Evolutionary conservation across 106 monocot genomes (phyloP), one percentile per base, ranked within the genome.

Genomic region (Iris macrosiphon): DNA sequence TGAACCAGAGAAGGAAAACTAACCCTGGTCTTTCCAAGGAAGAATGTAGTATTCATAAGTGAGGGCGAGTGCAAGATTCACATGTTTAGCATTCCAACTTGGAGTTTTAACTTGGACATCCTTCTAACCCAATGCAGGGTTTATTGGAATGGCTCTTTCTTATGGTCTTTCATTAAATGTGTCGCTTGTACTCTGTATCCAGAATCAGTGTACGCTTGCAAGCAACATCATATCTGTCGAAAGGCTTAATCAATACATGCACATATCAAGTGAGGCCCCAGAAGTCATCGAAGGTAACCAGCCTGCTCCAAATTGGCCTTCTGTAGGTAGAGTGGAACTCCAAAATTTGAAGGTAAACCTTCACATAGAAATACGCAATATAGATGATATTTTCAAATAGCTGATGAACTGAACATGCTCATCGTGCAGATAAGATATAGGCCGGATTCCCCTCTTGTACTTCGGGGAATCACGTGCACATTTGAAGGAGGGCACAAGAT

Each of bases 171-270:
- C 90, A 18, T 51, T 98, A 17, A 98, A 98, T 46, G 78, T 64
- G 62, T 87, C 90, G 1, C 69, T 91, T 35, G 87, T 87, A 24
- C 65, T 70, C 51, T 86, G 83, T 17, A 87, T 90, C 30, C 83
- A 80, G 72, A 90, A 98, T 44, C 90, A 91, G 65, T 98, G 96
- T 59, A 80, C 61, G 4, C 60, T 87, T 59, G 74, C 90, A 32
- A 98, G 91, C 55, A 55, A 75, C 50, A 98, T 98, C 33, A 83
- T 98, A 20, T 98, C 96, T 22, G 90, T 98, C 1, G 96, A 98
- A 61, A 83, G 96, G 55, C 45, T 98, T 40, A 78, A 91, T 30
- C 96, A 98, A 49, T 91, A 91, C 63, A 80, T 84, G 83, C 58
- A 87, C 35, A 59, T 98, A 28, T 3, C 64, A 31, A 87, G 96